Evolutionary conservation across 2,329 filamentous ascomycete species (phyloP).

Genomic region (Alternaria infectoria): DNA sequence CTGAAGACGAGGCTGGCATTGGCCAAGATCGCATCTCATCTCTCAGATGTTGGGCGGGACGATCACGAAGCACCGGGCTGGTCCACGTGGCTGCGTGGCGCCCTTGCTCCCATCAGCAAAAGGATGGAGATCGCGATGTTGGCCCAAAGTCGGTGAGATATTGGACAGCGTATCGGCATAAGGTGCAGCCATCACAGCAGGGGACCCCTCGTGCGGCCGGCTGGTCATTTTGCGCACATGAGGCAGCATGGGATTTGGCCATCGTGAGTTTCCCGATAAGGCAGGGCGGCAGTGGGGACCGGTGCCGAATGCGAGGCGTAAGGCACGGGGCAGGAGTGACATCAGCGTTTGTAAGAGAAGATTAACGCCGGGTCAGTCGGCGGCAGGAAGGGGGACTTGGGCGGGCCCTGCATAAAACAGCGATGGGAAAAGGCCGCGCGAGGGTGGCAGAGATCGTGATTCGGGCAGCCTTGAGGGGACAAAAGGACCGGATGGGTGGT

Average conservation of each 20-base stretch:
- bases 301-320: constrained; percentile 2
- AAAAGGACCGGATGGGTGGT: constrained; percentile 8
- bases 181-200: background rate
- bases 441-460: constrained; percentile 1
- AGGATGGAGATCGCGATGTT: background rate
- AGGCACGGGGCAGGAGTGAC: constrained; percentile 1
- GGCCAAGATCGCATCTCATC: constrained; percentile 1
- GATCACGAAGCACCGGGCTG: constrained; percentile 1
- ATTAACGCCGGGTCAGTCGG: constrained; percentile 12
- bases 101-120: background rate
- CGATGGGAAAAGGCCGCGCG: background rate
- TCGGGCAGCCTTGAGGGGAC: background rate
- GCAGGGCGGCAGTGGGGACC: background rate
- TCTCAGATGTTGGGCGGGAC: constrained; percentile 3
- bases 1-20: background rate
- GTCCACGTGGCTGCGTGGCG: constrained; percentile 7
- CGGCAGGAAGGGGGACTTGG: constrained; percentile 4
- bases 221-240: background rate
- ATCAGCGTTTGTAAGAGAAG: constrained; percentile 5
- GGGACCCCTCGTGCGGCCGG: background rate
- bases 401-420: constrained; percentile 14
- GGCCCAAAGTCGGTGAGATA: background rate
- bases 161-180: background rate
- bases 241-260: background rate
- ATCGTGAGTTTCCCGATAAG: constrained; percentile 7